A percentile compares a stretch with the other conserved stretches of the same genome.
Evolutionary conservation across 371 early-diverging fungal genomes (phyloP).

Genomic region (Circinella minor): DNA sequence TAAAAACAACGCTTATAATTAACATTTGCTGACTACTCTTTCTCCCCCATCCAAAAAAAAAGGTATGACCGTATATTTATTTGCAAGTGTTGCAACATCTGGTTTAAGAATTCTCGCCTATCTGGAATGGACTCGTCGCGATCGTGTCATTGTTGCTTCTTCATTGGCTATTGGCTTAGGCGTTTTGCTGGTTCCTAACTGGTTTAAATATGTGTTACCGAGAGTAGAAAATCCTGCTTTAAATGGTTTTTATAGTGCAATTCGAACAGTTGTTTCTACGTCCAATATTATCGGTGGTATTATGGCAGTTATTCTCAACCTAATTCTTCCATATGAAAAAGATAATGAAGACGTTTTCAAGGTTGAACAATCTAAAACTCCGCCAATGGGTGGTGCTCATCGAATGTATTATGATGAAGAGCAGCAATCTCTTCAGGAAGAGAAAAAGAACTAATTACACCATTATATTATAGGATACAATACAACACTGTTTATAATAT

Average conservation of each 20-base stretch:
- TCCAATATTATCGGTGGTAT: background rate
- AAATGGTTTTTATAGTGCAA: conserved; percentile 43
- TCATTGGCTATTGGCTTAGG: conserved; percentile 55
- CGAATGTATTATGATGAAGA: conserved; percentile 10
- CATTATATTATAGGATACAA: too few species aligned
- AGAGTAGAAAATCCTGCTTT: conserved; percentile 39
- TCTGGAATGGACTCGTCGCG: conserved; percentile 62
- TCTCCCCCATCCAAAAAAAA: too few species aligned
- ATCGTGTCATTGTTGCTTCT: conserved; percentile 57
- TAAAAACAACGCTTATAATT: too few species aligned
- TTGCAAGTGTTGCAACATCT: conserved; percentile 57
- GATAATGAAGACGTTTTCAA: background rate
- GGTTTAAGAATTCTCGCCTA: conserved; percentile 61
- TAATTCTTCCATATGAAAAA: conserved; percentile 7
- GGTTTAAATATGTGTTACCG: conserved; percentile 53
- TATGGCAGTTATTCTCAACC: background rate
- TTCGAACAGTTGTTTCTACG: background rate
- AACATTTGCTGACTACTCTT: too few species aligned
- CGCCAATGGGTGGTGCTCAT: background rate
- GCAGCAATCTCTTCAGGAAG: conserved; percentile 18
- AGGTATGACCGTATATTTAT: conserved; percentile 60
- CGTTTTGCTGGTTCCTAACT: conserved; percentile 53
- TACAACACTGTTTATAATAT: too few species aligned
- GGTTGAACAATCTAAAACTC: too few species aligned
- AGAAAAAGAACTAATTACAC: too few species aligned